These are phyloP conservation scores for Lactarius hengduanensis DNA, from an alignment of 768 basidiomycete species.

Conservation along the genomic window DNA sequence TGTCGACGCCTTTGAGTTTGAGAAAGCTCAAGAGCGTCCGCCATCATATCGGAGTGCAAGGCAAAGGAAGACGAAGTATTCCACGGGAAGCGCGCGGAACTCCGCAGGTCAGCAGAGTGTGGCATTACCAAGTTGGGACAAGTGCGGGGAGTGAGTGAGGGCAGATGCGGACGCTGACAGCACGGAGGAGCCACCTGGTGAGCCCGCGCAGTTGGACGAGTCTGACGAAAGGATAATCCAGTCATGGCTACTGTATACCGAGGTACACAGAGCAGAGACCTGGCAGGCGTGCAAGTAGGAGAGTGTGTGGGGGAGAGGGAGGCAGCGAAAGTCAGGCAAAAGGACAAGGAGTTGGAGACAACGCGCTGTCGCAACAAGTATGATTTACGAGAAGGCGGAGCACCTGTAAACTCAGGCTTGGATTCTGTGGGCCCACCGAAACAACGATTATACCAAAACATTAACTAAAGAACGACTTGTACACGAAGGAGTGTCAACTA, in stretches of 20 bases:
- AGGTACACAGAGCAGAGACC: slow-evolving; percentile 40
- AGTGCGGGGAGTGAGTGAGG: no score
- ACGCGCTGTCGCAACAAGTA: no score
- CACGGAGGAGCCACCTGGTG: slow-evolving; percentile 41
- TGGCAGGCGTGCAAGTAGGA: slow-evolving; percentile 47
- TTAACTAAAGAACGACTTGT: no score
- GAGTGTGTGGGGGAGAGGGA: slow-evolving; percentile 20
- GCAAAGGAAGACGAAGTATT: slow-evolving; percentile 26
- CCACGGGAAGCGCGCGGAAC: slow-evolving; percentile 21
- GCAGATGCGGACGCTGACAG: slow-evolving; percentile 28
- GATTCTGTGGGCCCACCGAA: no score
- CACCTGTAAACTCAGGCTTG: no score
- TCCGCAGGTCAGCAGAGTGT: slow-evolving; percentile 20
- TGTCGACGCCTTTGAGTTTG: slow-evolving; percentile 21
- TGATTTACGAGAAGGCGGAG: no score
- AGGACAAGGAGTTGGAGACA: no score
- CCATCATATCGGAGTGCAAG: slow-evolving; percentile 25
- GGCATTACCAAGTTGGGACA: no score
- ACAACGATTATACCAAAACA: no score
- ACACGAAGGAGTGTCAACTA: no score
- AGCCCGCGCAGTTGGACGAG: slow-evolving; percentile 33
- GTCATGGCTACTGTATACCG: slow-evolving; percentile 36
- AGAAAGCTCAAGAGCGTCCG: slow-evolving; percentile 24
- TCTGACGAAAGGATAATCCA: slow-evolving; percentile 25
- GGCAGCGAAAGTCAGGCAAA: no score